Evolutionary conservation across 2,329 filamentous ascomycete species (phyloP), one percentile per base, ranked within the genome.

Genomic region (Alternaria tenuissima): DNA sequence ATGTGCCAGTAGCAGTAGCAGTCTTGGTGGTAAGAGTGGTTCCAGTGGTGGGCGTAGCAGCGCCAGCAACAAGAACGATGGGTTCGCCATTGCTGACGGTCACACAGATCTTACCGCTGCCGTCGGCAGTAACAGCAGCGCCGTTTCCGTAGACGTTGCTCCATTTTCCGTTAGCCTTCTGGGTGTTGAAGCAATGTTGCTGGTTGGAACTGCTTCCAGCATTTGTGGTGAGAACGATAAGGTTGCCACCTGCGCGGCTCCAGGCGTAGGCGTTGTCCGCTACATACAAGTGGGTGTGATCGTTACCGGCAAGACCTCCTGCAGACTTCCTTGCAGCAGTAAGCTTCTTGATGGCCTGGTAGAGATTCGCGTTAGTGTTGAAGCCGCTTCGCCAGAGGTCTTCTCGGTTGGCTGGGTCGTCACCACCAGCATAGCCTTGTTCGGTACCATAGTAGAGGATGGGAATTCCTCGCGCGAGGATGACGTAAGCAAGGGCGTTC

Each of bases 141-240:
- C 72, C 70, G 11, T 76, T 78, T 6, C 74, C 73, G 56, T 81
- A 80, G 1, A 74, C 76, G 55, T 81, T 79, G 2, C 72, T 80
- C 79, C 81, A 84, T 18, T 68, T 65, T 5, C 76, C 76, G 34
- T 80, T 79, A 1, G 75, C 61, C 30, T 71, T 76, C 44, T 78
- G 73, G 1, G 79, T 77, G 61, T 78, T 77, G 70, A 84, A 81
- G 67, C 82, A 84, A 64, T 82, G 71, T 34, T 79, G 72, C 4
- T 69, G 73, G 36, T 73, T 79, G 22, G 75, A 78, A 1, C 76
- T 78, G 39, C 71, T 67, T 3, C 82, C 82, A 16, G 76, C 71
- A 56, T 84, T 84, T 44, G 78, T 81, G 3, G 82, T 84, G 38
- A 84, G 70, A 7, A 81, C 82, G 47, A 84, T 72, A 16, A 84